Conservation (phyloP, 23 red algal species). For the Porphyridium purpureum region DNA sequence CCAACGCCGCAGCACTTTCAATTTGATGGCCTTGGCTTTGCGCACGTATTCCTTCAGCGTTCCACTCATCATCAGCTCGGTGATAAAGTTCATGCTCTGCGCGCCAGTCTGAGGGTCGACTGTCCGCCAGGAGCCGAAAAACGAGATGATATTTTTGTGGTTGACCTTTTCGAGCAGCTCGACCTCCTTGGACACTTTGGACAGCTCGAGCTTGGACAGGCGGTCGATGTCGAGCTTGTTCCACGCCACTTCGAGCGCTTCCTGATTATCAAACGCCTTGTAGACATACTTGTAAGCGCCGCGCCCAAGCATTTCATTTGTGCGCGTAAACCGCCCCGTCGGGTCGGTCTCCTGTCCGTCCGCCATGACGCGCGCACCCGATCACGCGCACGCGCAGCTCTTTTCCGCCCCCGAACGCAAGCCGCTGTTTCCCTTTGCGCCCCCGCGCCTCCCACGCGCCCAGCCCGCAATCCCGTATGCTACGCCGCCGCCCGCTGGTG, state of each 20-base stretch:
- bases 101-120: constrained; percentile 12
- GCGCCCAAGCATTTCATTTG: constrained; percentile 35
- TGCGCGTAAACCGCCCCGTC: constrained; percentile 39
- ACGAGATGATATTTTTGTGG: constrained; percentile 92
- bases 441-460: too few species aligned
- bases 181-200: constrained; percentile 84
- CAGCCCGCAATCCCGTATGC: too few species aligned
- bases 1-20: constrained; percentile 95
- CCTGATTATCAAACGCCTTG: constrained; percentile 84
- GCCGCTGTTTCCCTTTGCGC: too few species aligned
- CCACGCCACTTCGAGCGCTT: constrained; percentile 95
- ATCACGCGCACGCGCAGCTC: too few species aligned
- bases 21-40: constrained; percentile 71
- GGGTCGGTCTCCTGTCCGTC: constrained; percentile 66
- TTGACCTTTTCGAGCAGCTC: constrained; percentile 47
- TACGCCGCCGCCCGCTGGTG: too few species aligned
- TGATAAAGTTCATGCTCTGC: constrained; percentile 80
- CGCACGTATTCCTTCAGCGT: constrained; percentile 88
- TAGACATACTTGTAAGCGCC: constrained; percentile 99
- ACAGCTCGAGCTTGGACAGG: constrained; percentile 50
- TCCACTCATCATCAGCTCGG: constrained; percentile 93
- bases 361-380: too few species aligned
- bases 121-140: constrained; percentile 50
- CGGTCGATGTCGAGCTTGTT: constrained; percentile 93
- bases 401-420: too few species aligned